phyloP scores from a whole-genome alignment of 257 asterid species.

The Nicotiana tomentosiformis region DNA sequence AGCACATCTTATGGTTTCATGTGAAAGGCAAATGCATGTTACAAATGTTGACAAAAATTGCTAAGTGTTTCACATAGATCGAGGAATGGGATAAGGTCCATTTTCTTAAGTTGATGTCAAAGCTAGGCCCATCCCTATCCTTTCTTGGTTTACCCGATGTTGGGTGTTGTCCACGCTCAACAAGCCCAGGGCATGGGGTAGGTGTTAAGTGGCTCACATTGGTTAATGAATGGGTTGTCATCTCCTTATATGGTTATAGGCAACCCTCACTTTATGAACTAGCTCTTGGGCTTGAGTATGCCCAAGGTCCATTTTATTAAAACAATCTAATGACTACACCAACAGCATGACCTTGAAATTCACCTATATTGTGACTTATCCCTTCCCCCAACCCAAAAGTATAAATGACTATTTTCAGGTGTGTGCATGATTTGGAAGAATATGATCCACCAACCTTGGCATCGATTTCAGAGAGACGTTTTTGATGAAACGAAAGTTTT shows the following conservation, averaged over 20 bases:
- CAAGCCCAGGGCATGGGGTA: background rate
- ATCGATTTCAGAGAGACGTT: conserved; percentile 57
- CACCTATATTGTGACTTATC: background rate
- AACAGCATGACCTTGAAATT: background rate
- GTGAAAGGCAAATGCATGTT: background rate
- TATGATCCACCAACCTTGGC: conserved; percentile 42
- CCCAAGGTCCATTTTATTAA: background rate
- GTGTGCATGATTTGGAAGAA: background rate
- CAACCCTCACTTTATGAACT: background rate
- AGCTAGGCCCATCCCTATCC: background rate
- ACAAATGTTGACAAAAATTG: background rate
- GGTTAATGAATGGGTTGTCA: background rate
- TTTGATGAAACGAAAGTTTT: conserved; percentile 58
- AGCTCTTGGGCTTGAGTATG: background rate
- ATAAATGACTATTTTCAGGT: background rate
- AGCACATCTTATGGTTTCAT: background rate
- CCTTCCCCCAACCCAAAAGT: background rate
- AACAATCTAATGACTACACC: background rate
- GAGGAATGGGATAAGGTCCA: background rate
- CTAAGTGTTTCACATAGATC: background rate
- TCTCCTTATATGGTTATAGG: background rate
- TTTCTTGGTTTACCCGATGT: background rate
- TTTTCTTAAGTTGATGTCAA: background rate
- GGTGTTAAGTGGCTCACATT: background rate
- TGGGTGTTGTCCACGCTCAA: background rate